A percentile compares a stretch with the other conserved stretches of the same genome.
Evolutionary conservation across 2,329 filamentous ascomycete species (phyloP).

Genomic region (Podosphaera fusca): DNA sequence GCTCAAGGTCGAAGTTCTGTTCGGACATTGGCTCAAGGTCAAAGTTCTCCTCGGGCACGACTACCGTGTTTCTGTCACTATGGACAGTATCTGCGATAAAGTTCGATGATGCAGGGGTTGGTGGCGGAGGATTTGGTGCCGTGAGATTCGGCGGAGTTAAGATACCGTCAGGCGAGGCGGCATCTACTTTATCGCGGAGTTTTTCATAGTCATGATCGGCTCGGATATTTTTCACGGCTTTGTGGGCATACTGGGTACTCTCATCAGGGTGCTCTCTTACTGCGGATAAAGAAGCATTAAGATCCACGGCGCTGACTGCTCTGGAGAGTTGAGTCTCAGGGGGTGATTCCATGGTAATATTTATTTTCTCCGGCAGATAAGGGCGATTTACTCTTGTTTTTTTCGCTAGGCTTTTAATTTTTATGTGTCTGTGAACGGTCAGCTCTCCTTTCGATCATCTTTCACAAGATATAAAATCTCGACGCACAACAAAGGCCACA

Average conservation of each 20-base stretch:
- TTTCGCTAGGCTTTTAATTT: too few species aligned
- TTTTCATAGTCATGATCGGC: not conserved
- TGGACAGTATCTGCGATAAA: too few species aligned
- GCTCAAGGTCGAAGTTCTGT: too few species aligned
- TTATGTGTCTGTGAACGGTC: too few species aligned
- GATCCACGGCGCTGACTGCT: slow-evolving; percentile 10
- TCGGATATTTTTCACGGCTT: not conserved
- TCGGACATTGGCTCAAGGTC: too few species aligned
- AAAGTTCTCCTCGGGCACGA: too few species aligned
- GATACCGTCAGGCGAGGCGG: slow-evolving; percentile 3
- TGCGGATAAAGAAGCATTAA: slow-evolving; percentile 5
- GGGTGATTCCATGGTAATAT: slow-evolving; percentile 1
- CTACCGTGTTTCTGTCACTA: too few species aligned
- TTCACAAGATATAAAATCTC: too few species aligned
- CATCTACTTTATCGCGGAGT: not conserved
- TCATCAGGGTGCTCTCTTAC: slow-evolving; percentile 1
- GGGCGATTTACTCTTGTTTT: too few species aligned
- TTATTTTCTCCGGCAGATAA: too few species aligned
- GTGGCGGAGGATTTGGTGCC: slow-evolving; percentile 6
- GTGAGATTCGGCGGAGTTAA: slow-evolving; percentile 4
- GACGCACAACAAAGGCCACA: too few species aligned
- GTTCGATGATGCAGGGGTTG: slow-evolving; percentile 4
- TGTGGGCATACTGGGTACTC: slow-evolving; percentile 4
- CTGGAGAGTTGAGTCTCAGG: slow-evolving; percentile 6
- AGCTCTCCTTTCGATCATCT: too few species aligned